Evolutionary conservation across 176 grass and related monocot genomes (phyloP).

Genomic region (Oryza coarctata): DNA sequence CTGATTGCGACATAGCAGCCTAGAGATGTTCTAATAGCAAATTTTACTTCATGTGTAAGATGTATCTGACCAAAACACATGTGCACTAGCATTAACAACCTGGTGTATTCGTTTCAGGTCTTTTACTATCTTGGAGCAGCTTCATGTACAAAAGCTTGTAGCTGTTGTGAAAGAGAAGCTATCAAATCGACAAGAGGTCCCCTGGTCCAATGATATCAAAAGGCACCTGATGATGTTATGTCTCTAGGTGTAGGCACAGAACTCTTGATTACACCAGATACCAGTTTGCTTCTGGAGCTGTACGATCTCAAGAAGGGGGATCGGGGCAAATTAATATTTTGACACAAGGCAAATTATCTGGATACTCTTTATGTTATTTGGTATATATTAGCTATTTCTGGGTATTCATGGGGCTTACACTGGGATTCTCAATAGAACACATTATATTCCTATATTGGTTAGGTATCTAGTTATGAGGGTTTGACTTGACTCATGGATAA

Average conservation of each 20-base stretch:
- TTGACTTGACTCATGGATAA: conserved; percentile 1
- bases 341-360: conserved; percentile 83
- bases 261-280: conserved; percentile 57
- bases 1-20: background rate
- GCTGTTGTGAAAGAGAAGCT: conserved; percentile 54
- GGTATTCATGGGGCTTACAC: conserved; percentile 29
- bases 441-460: conserved; percentile 7
- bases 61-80: background rate
- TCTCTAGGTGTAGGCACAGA: conserved; percentile 69
- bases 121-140: conserved; percentile 62
- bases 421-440: background rate
- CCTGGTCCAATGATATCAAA: conserved; percentile 63
- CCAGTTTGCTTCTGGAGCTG: conserved; percentile 67
- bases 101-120: conserved; percentile 55
- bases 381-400: conserved; percentile 45
- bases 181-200: conserved; percentile 40
- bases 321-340: conserved; percentile 83
- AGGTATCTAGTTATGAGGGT: conserved; percentile 2
- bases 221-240: conserved; percentile 53
- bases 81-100: conserved; percentile 17
- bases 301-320: conserved; percentile 61
- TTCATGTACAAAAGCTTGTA: conserved; percentile 67
- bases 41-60: conserved; percentile 17
- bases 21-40: background rate
- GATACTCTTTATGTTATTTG: conserved; percentile 45